These are phyloP conservation scores for Prunus yedoensis DNA, from an alignment of 331 rosid species.

Conservation along the genomic window DNA sequence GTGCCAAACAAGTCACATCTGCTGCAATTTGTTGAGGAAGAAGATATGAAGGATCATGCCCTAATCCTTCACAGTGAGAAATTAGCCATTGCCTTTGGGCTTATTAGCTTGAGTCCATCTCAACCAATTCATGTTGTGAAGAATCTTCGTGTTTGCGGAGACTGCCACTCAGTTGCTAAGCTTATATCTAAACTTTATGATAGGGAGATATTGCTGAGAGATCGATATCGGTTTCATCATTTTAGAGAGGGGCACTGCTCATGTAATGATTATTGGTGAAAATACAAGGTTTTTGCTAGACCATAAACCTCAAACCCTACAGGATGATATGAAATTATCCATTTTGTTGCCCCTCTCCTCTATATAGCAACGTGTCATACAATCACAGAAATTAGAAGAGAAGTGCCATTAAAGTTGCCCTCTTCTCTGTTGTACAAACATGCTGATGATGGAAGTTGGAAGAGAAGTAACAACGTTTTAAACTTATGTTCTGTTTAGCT, in stretches of 20 bases:
- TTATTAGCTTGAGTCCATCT: conserved; percentile 41
- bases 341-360: not conserved
- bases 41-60: conserved; percentile 51
- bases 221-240: conserved; percentile 64
- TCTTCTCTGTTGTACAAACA: not conserved
- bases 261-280: conserved; percentile 62
- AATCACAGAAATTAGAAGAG: no score
- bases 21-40: conserved; percentile 59
- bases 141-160: conserved; percentile 67
- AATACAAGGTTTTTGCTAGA: not conserved
- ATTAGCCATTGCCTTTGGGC: conserved; percentile 62
- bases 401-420: no score
- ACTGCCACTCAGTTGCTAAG: conserved; percentile 60
- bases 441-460: not conserved
- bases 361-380: not conserved
- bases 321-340: not conserved
- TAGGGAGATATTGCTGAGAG: conserved; percentile 58
- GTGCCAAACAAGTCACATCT: conserved; percentile 49
- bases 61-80: conserved; percentile 59
- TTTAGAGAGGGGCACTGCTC: conserved; percentile 57
- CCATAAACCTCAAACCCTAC: not conserved
- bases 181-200: conserved; percentile 46
- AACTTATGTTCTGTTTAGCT: no score
- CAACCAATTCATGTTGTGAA: conserved; percentile 63
- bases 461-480: no score